Evolutionary conservation across 169 alveolate genomes (phyloP), one percentile per base, ranked within the genome.

Genomic region (Plasmodium cynomolgi): DNA sequence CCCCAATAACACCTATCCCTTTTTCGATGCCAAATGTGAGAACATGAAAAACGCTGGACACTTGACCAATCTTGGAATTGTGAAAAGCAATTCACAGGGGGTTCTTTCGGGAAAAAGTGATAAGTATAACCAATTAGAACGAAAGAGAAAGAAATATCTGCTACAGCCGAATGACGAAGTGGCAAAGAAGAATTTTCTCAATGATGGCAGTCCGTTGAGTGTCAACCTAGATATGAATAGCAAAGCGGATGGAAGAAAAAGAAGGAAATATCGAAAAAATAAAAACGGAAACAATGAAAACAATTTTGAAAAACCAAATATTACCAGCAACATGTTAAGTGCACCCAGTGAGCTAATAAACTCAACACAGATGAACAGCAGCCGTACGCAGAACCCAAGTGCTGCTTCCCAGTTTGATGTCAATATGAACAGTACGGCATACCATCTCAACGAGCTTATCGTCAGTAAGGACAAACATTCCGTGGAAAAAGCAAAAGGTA

Each of bases 171-270:
- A 54, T 50, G 86, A 86, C 17, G 26, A 58, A 17, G 62, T 6
- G 29, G 9, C 58, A 8, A 44, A 71, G n/a, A 84, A 56, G 7
- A 56, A 34, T 31, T 17, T 58, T n/a, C 33, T 33, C 9, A 86
- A 79, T 20, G 85, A 86, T 20, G 9, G 34, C 7, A 44, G 31
- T 50, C 3, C 2, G 1, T 77, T 23, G 41, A 41, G 33, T 20
- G 9, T 29, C 20, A 56, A 15, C 34, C 29, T 54, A 5, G 80
- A 31, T 2, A 17, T 83, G 34, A 58, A 75, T 29, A 9, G 23
- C 56, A 54, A 75, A 33, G 17, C 29, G 81, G 81, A 86, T 31
- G 86, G 84, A 75, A 86, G 44, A 33, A 86, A 86, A 34, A 86
- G 81, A 86, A 79, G 86, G 68, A 75, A 34, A 37, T 7, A 26